Evolutionary conservation across 495 filamentous ascomycete species (phyloP).

Genomic region (Talaromyces ruber): DNA sequence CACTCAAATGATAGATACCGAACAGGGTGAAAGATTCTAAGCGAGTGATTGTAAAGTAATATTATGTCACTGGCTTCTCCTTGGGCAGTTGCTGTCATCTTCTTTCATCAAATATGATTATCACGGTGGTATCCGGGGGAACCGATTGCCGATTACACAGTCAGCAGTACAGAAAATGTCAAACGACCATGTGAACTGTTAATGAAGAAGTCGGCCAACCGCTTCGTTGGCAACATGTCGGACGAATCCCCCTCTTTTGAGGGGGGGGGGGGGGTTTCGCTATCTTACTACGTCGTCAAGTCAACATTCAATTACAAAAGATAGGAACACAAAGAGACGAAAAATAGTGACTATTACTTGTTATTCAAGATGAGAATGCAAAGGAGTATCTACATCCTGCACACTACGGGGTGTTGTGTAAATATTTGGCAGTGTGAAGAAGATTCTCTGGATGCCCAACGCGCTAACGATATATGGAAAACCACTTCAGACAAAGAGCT

Average conservation of each 20-base stretch:
- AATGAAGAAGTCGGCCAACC: not conserved
- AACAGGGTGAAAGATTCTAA: not conserved
- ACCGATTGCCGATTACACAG: not conserved
- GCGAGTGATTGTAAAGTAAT: not conserved
- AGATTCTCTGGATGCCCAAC: not conserved
- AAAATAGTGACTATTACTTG: not conserved
- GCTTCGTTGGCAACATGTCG: not conserved
- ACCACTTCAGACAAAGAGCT: not conserved
- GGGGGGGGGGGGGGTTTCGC: too few relatives aligned
- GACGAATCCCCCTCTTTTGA: not conserved
- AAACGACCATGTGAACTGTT: not conserved
- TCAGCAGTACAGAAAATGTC: not conserved
- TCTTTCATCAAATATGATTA: not conserved
- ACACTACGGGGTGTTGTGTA: not conserved
- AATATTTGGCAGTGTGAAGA: not conserved
- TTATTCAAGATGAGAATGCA: not conserved
- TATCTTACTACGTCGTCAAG: not conserved
- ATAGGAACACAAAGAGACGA: not conserved
- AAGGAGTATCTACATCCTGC: not conserved
- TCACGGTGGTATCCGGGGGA: not conserved
- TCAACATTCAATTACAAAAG: not conserved
- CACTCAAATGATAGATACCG: not conserved
- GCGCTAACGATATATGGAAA: not conserved
- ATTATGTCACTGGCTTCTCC: not conserved
- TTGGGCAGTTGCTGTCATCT: not conserved